Evolutionary conservation across 192 early-diverging fungal species (phyloP).

Genomic region (Irineochytrium annulatum): DNA sequence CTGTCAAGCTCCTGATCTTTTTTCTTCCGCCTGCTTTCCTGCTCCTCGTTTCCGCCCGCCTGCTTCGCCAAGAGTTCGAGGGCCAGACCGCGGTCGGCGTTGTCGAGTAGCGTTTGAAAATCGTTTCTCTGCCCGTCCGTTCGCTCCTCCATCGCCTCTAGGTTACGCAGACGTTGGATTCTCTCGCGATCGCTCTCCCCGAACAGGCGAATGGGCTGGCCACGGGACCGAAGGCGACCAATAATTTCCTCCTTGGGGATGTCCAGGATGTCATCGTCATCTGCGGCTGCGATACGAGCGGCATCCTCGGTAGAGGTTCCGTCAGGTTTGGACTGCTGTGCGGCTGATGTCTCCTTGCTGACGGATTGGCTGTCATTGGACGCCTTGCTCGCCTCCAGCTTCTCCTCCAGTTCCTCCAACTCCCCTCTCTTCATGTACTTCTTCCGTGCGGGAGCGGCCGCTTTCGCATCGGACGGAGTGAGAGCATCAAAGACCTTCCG

Average conservation of each 20-base stretch:
- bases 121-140: conserved; percentile 84
- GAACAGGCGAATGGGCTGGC: conserved; percentile 89
- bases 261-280: conserved; percentile 39
- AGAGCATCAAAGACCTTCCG: conserved; percentile 52
- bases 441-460: conserved; percentile 36
- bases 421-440: conserved; percentile 85
- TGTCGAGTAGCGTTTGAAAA: conserved; percentile 77
- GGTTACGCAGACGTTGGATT: conserved; percentile 67
- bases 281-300: conserved; percentile 1
- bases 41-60: conserved; percentile 36
- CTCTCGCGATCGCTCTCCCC: conserved; percentile 82
- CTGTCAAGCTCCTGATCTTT: conserved; percentile 47
- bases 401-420: conserved; percentile 43
- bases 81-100: conserved; percentile 74
- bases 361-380: neutral
- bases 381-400: neutral
- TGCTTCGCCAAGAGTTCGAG: conserved; percentile 53
- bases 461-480: conserved; percentile 7
- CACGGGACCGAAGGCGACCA: conserved; percentile 75
- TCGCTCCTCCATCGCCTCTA: conserved; percentile 82
- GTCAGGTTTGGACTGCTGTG: neutral
- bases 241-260: conserved; percentile 73
- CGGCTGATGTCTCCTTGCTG: neutral
- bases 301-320: neutral
- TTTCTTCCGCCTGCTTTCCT: conserved; percentile 40